phyloP scores from a whole-genome alignment of 116 monocot genomes.

The Cymodocea nodosa region DNA sequence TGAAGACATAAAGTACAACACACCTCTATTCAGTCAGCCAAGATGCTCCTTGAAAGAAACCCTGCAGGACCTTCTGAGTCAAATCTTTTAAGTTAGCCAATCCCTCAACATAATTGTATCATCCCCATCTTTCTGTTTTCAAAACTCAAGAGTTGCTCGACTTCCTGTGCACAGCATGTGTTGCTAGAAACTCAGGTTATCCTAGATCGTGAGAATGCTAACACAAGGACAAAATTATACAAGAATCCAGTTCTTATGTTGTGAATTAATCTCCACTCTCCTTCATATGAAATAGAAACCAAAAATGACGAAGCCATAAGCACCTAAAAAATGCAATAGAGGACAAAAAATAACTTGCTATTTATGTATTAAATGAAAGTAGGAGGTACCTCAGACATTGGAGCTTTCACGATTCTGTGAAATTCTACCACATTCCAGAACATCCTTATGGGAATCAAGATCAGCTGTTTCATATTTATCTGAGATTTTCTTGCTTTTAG shows the following conservation, averaged over 20 bases:
- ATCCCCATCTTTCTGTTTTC: neutral
- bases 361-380: neutral
- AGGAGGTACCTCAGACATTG: neutral
- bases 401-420: neutral
- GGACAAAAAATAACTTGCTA: neutral
- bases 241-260: neutral
- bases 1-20: no score
- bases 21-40: slow-evolving; percentile 3
- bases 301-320: neutral
- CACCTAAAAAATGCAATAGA: neutral
- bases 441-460: neutral
- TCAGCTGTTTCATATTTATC: neutral
- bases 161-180: neutral
- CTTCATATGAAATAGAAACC: slow-evolving; percentile 2
- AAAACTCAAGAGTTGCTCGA: neutral
- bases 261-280: neutral
- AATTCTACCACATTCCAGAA: neutral
- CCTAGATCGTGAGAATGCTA: neutral
- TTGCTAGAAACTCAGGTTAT: neutral
- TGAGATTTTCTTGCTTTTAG: neutral
- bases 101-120: neutral
- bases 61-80: no score
- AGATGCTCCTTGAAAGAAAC: neutral
- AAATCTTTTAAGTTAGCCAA: no score
- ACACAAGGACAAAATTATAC: neutral